phyloP scores from a whole-genome alignment of 768 basidiomycete species.

The Russula lepida region DNA sequence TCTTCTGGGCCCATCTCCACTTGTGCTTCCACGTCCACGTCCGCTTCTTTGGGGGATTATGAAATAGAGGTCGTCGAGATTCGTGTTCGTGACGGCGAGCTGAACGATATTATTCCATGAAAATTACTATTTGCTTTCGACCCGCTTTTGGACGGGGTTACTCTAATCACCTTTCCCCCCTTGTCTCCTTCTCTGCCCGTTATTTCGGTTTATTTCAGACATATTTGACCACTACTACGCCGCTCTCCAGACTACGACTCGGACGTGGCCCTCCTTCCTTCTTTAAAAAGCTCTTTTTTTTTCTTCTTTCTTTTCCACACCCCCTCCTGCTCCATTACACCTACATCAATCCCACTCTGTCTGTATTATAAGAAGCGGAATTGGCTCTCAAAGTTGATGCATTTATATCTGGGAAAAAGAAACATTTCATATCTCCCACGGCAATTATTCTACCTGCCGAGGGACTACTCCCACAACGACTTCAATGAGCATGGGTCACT shows the following conservation, averaged over 20 bases:
- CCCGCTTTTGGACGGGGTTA: not conserved
- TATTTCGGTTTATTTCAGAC: not conserved
- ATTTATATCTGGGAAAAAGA: not conserved
- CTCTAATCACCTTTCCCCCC: not conserved
- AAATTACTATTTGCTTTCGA: not conserved
- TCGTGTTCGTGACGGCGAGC: constrained; percentile 69
- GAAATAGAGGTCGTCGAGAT: constrained; percentile 87
- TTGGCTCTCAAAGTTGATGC: constrained; percentile 3
- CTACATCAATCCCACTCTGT: constrained; percentile 8
- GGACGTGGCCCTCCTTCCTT: not conserved
- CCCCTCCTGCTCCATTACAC: constrained; percentile 6
- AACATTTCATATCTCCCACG: not conserved
- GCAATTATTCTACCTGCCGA: not conserved
- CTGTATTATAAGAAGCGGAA: constrained; percentile 13
- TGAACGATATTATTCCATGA: constrained; percentile 66
- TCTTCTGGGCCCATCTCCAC: constrained; percentile 57
- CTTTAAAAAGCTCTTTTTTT: not conserved
- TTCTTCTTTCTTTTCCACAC: not conserved
- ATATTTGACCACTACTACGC: not conserved
- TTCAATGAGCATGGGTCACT: not conserved
- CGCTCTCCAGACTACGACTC: not conserved
- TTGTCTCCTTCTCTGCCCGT: not conserved
- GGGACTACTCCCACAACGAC: not conserved
- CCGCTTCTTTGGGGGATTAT: constrained; percentile 52
- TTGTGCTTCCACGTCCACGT: constrained; percentile 58